phyloP scores from a whole-genome alignment of 352 stramenopile genomes.

The Phytophthora capsici region DNA sequence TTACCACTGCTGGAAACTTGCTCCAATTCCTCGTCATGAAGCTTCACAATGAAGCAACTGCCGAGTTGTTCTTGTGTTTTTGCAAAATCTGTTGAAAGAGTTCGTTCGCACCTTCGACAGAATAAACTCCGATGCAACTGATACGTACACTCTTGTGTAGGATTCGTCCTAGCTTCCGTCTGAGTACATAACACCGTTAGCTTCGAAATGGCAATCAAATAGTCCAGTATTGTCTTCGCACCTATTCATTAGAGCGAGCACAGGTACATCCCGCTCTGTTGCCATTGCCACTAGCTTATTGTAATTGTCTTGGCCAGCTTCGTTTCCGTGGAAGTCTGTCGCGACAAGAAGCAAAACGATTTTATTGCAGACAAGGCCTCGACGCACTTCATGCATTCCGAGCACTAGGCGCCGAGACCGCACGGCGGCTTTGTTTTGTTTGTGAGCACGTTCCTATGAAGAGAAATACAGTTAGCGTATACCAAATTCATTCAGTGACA shows the following conservation, averaged over 20 bases:
- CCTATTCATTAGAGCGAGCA: slow-evolving; percentile 57
- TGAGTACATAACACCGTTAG: slow-evolving; percentile 36
- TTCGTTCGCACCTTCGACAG: slow-evolving; percentile 94
- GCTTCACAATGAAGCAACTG: background rate
- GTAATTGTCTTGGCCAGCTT: slow-evolving; percentile 83
- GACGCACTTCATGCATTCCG: slow-evolving; percentile 91
- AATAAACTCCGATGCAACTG: slow-evolving; percentile 95
- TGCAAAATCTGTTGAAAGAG: slow-evolving; percentile 62
- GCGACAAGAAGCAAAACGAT: slow-evolving; percentile 89
- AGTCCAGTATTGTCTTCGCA: slow-evolving; percentile 8
- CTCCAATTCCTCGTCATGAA: slow-evolving; percentile 12
- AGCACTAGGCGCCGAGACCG: slow-evolving; percentile 87
- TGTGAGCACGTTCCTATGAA: slow-evolving; percentile 67
- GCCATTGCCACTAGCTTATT: slow-evolving; percentile 84
- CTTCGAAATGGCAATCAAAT: background rate
- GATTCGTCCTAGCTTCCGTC: slow-evolving; percentile 90
- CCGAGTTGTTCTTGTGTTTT: background rate
- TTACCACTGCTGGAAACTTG: slow-evolving; percentile 50
- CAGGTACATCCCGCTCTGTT: slow-evolving; percentile 44
- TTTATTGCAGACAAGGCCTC: slow-evolving; percentile 86
- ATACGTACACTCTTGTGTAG: slow-evolving; percentile 95
- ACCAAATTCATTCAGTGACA: background rate
- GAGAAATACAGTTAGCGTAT: background rate
- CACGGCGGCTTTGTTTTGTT: slow-evolving; percentile 53
- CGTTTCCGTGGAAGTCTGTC: slow-evolving; percentile 88